Conservation (phyloP, 306 rosid genomes). For the Malus fusca region DNA sequence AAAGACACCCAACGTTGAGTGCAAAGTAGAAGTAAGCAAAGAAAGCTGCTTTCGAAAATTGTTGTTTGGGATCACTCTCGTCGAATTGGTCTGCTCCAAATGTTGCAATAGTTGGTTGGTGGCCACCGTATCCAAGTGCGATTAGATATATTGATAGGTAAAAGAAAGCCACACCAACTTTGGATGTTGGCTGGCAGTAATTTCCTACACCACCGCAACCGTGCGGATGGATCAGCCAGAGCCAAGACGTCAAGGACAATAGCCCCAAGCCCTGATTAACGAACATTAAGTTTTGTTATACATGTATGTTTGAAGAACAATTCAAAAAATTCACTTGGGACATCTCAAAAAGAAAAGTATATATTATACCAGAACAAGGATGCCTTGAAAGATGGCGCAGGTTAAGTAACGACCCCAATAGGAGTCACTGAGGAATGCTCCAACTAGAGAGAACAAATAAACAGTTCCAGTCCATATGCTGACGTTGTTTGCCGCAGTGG, state of each 20-base stretch:
- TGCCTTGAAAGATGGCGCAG: constrained; percentile 22
- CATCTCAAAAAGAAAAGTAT: not conserved
- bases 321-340: not conserved
- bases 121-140: constrained; percentile 60
- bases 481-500: constrained; percentile 20
- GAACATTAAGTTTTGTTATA: not conserved
- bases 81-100: constrained; percentile 67
- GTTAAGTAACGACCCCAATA: constrained; percentile 33
- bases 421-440: constrained; percentile 35
- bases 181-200: constrained; percentile 2
- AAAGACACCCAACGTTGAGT: constrained; percentile 52
- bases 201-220: constrained; percentile 12
- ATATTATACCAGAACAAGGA: constrained; percentile 14
- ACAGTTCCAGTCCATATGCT: constrained; percentile 35
- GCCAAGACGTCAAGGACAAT: constrained; percentile 11
- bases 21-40: constrained; percentile 57
- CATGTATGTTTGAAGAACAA: not conserved
- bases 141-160: constrained; percentile 52
- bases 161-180: constrained; percentile 33
- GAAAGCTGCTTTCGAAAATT: constrained; percentile 42
- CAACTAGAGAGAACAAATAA: constrained; percentile 23
- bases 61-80: constrained; percentile 36
- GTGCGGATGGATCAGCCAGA: constrained; percentile 7
- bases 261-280: constrained; percentile 15
- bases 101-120: constrained; percentile 54